Evolutionary conservation across 164 flowering plant genomes (phyloP), one percentile per base, ranked within the genome.

Genomic region (Macadamia integrifolia): DNA sequence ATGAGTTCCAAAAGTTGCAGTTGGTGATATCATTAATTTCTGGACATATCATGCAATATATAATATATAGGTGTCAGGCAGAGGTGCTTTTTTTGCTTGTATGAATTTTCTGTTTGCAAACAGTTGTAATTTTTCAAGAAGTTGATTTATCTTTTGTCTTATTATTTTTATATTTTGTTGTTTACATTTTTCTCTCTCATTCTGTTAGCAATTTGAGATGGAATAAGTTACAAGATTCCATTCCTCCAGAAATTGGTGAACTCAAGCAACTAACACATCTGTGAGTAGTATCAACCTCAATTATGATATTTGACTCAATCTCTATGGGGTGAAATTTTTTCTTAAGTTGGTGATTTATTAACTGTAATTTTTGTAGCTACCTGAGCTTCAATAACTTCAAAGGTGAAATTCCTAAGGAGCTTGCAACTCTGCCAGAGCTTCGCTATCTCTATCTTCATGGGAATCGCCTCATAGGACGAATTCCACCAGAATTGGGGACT

Each of bases 161-260:
- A 1, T 46, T 49, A 3, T 28, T 60, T 60, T 17, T 40, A 15
- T 28, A 31, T 28, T 3, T 35, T n/a, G 17, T 57, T 17, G 18
- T 53, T 4, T 53, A 30, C 15, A 44, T 1, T n/a, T 53, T 17
- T 52, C 23, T 61, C 53, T 59, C 15, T 8, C 13, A 62, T 28
- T 31, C 60, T 40, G 10, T 56, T 74, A 92, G 98, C 66, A 94
- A 94, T 78, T 81, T 94, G 80, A 89, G 99, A 80, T 94, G 99
- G 98, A 94, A 94, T 71, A 92, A 94, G 71, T 84, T 94, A 46
- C 99, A 94, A 85, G 97, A 92, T 75, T 84, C 71, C 71, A 88
- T 94, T 78, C 97, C 99, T 74, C 85, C 97, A 44, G 98, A 94
- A 81, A 89, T 94, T 61, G 99, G 99, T 69, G 98, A 89, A 81